Base-by-base conservation (phyloP, 345 rosid species). In the Citrus unshiu region DNA sequence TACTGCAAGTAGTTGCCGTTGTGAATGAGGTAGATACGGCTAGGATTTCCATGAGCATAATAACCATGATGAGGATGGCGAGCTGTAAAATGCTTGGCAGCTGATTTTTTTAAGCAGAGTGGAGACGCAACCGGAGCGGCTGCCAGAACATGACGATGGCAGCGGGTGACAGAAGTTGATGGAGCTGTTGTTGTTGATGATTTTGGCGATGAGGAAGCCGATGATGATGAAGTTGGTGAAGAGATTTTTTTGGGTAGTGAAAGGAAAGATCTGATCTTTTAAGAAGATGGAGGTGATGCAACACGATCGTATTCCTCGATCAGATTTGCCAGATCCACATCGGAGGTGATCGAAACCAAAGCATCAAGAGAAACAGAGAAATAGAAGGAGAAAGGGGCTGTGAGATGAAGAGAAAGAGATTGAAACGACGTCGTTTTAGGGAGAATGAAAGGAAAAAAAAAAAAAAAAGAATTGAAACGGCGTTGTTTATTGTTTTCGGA, bases 231-330 rank as follows among this genome's bases (percentile, higher is more conserved):
- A 2, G 77, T 61, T 4, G 78, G 57, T 0, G 78, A 54, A 12
- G 82, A 21, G 4, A 37, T 18, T 83, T 71, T 84, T 86, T 79
- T 90, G 78, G 69, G 92, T 14, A 68, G 89, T n/a, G 86, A 86
- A 74, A 95, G 92, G 80, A 95, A 92, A 13, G 90, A 98, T 39
- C 89, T 90, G 86, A 95, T 95, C 90, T 95, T 95, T 79, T 88
- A 64, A 40, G 84, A 83, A 73, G 88, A 58, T 3, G 83, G 74
- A 27, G 89, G 83, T 18, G 78, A 62, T 2, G 85, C 77, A 29
- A 85, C 86, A 6, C 90, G 86, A 82, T 92, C 97, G 76, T 95
- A 95, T 83, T 93, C 99, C 84, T 92, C 99, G 78, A 95, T 84
- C 81, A 95, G 90, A 89, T 92, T 93, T 24, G 83, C 84, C 19